phyloP scores from a whole-genome alignment of 2,329 filamentous ascomycete species.

The Fonsecaea pugnacius region DNA sequence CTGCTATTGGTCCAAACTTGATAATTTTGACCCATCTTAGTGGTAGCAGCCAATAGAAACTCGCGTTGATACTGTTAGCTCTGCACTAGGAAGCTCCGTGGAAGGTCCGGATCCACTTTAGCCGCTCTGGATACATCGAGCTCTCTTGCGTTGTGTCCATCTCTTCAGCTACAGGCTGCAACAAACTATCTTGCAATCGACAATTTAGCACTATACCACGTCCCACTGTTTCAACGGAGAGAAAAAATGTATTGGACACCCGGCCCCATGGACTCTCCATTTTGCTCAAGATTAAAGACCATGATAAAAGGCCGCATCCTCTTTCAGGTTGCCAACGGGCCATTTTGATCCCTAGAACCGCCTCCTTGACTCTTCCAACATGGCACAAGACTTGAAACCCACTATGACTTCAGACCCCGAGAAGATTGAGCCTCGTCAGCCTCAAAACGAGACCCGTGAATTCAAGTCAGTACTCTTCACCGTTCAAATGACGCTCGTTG shows the following conservation, averaged over 20 bases:
- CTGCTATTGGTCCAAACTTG: neutral
- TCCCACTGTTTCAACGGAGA: neutral
- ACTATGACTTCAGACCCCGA: neutral
- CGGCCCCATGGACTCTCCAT: constrained; percentile 1
- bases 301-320: neutral
- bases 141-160: neutral
- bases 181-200: neutral
- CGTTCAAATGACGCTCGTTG: neutral
- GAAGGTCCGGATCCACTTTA: neutral
- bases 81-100: neutral
- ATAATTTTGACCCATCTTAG: neutral
- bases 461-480: constrained; percentile 19
- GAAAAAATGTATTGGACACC: neutral
- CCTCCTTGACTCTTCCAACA: neutral
- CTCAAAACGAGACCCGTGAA: neutral
- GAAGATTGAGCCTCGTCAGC: neutral
- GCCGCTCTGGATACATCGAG: neutral
- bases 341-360: neutral
- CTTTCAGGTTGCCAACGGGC: neutral
- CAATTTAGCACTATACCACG: neutral
- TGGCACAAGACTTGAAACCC: constrained; percentile 6
- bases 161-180: neutral
- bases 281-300: neutral
- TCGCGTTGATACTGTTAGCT: no score
- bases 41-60: neutral